Percentiles rank a stretch among this genome's conserved stretches.
Conservation (phyloP, 495 filamentous ascomycete species). For the Hypoxylon lienhwacheense region DNA sequence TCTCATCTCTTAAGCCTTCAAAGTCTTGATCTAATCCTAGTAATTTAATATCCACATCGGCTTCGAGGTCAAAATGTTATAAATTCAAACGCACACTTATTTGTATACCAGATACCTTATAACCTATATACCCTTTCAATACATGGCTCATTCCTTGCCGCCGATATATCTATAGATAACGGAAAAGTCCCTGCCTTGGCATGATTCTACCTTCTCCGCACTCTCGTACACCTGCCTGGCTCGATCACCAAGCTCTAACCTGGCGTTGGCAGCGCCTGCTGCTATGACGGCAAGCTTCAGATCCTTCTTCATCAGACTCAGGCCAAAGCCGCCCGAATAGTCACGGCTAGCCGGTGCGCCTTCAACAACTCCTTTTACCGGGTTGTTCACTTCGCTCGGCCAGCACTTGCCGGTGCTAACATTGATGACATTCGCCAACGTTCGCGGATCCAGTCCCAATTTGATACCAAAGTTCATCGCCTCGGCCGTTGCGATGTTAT, state of each 20-base stretch:
- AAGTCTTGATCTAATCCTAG: too few species aligned
- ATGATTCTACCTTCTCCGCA: slow-evolving; percentile 58
- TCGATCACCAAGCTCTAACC: slow-evolving; percentile 63
- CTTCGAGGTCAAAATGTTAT: too few species aligned
- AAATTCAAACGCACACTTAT: too few species aligned
- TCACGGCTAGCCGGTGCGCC: slow-evolving; percentile 70
- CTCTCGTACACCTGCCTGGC: slow-evolving; percentile 70
- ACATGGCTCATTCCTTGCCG: slow-evolving; percentile 45
- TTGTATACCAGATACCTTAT: too few species aligned
- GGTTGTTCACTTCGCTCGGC: slow-evolving; percentile 92
- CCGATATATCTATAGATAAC: slow-evolving; percentile 78
- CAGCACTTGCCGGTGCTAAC: slow-evolving; percentile 85
- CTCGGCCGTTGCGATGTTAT: slow-evolving; percentile 89
- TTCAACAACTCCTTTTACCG: slow-evolving; percentile 80
- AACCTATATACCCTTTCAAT: too few species aligned
- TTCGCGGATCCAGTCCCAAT: slow-evolving; percentile 80
- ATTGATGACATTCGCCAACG: slow-evolving; percentile 79
- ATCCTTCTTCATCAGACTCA: slow-evolving; percentile 85
- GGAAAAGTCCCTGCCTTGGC: slow-evolving; percentile 78
- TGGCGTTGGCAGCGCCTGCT: slow-evolving; percentile 66
- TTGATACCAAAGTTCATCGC: slow-evolving; percentile 89
- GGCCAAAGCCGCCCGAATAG: slow-evolving; percentile 81
- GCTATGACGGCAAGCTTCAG: slow-evolving; percentile 71
- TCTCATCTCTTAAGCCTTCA: too few species aligned
- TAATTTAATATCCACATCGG: too few species aligned